Base-by-base conservation (phyloP, 176 grass and related monocot genomes). In the Elymus sibiricus region DNA sequence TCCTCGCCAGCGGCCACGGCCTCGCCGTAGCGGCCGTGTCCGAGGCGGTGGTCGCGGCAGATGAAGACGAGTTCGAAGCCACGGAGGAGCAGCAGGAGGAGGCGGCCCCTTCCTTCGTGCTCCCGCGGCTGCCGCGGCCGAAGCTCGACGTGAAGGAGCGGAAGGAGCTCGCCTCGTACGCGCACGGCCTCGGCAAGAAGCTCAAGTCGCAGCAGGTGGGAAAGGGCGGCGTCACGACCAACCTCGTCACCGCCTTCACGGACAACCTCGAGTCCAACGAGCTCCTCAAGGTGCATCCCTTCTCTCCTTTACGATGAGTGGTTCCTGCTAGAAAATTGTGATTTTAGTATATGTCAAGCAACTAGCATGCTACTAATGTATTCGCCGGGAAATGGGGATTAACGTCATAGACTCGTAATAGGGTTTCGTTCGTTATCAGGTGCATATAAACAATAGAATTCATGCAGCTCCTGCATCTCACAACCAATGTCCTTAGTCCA, bases 161-260 rank as follows among this genome's bases (percentile, higher is more conserved):
- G 65, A 98, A 95, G 84, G 97, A 94, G 71, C 87, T 98, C 59
- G 90, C 94, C 26, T 92, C 97, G 21, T 95, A 94, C 84, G 94
- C 92, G 31, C 94, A 98, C 85, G 86, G 88, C 64, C 97, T 96
- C 9, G 92, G 97, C 2, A 98, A 91, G 90, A 91, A 94, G 82
- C 92, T 98, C 79, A 98, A 98, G 79, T 90, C 84, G 79, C 94
- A 98, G 90, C 94, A 96, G 85, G 92, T 98, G 12, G 97, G 94
- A 9, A 98, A 98, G 83, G 88, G 86, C 12, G 94, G 97, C 17
- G 88, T 96, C 76, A 98, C 90, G 19, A 88, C 92, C 13, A 80
- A 89, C 58, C 84, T 98, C 61, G 90, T 88, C 9, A 56, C 88
- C 27, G 90, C 94, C 66, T 98, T 95, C 82, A 81, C 86, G 3